Evolutionary conservation across 305 asterid genomes (phyloP).

Genomic region (Stenogyne calaminthoides): DNA sequence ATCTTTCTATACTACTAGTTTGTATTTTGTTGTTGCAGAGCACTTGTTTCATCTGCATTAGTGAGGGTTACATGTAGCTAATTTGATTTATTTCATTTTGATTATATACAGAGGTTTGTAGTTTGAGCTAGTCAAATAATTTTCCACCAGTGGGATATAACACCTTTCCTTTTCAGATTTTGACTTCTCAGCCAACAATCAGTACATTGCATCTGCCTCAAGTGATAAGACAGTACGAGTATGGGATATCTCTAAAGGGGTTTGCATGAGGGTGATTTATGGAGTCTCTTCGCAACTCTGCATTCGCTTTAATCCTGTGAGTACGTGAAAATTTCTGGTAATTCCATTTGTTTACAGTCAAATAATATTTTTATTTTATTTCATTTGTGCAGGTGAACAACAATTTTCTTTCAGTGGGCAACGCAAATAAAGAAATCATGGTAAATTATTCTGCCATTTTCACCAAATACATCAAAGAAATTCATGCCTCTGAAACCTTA

Average conservation of each 20-base stretch:
- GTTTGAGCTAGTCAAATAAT: conserved; percentile 22
- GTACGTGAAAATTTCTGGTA: conserved; percentile 34
- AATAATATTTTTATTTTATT: conserved; percentile 13
- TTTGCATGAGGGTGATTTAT: conserved; percentile 94
- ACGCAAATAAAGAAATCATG: conserved; percentile 79
- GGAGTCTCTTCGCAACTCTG: conserved; percentile 85
- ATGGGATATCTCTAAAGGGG: conserved; percentile 89
- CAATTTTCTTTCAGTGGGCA: conserved; percentile 92
- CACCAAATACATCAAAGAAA: conserved; percentile 20
- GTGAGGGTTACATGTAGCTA: not conserved
- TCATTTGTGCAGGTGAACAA: conserved; percentile 72
- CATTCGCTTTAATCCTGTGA: conserved; percentile 94
- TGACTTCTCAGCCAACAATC: conserved; percentile 94
- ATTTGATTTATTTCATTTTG: conserved; percentile 10
- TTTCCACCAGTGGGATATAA: conserved; percentile 21
- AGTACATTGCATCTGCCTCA: conserved; percentile 91
- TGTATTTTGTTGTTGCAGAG: conserved; percentile 4
- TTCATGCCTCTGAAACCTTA: not conserved
- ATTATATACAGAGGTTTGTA: conserved; percentile 4
- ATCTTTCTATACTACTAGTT: conserved; percentile 37
- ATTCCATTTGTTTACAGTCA: conserved; percentile 3
- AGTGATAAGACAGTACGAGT: conserved; percentile 89
- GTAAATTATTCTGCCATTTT: conserved; percentile 48
- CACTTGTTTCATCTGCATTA: conserved; percentile 15
- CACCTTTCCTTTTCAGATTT: conserved; percentile 63